Base-by-base conservation (phyloP, 2,329 filamentous ascomycete species). In the Colletotrichum cuscutae region DNA sequence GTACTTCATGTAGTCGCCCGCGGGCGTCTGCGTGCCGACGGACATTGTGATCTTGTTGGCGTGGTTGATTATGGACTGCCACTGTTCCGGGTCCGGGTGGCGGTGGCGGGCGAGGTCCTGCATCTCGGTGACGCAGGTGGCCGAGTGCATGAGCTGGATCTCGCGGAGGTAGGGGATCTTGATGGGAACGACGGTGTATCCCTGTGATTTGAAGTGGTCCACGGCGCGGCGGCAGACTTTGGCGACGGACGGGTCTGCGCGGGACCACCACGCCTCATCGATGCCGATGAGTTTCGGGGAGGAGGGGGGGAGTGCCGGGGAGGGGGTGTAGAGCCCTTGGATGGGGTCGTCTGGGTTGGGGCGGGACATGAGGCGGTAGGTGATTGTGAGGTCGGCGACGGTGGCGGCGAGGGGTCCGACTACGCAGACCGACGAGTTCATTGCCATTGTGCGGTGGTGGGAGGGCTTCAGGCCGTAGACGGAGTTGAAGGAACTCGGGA, bases 381-480 rank as follows among this genome's bases (percentile, higher is more conserved):
- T 92, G 65, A 95, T 87, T 74, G 93, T 92, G 6, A 98, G 89
- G 78, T 97, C 95, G 46, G 91, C 86, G 74, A 93, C 93, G 67
- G 89, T 96, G 60, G 90, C 88, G 19, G 94, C 93, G 77, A 98
- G 89, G 8, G 95, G 95, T 0, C 94, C 94, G 7, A 89, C 85
- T 19, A 97, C 92, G 68, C 86, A 87, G 78, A 90, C 86, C 67
- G 86, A 86, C 66, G 85, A 87, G 77, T 84, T 85, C 81, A 87
- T 86, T 71, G 83, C 86, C 56, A 89, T 88, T 6, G 93, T 88
- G 49, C 95, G 91, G 78, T 92, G 89, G 79, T 97, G 93, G 0
- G 90, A 92, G 1, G 94, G 86, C 82, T 98, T 97, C 71, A 98
- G 86, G 2, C 95, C 95, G 81, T 93, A 97, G 26, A 94, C 82